Conservation (phyloP, 139 green algal species). For the Mychonastes homosphaera region DNA sequence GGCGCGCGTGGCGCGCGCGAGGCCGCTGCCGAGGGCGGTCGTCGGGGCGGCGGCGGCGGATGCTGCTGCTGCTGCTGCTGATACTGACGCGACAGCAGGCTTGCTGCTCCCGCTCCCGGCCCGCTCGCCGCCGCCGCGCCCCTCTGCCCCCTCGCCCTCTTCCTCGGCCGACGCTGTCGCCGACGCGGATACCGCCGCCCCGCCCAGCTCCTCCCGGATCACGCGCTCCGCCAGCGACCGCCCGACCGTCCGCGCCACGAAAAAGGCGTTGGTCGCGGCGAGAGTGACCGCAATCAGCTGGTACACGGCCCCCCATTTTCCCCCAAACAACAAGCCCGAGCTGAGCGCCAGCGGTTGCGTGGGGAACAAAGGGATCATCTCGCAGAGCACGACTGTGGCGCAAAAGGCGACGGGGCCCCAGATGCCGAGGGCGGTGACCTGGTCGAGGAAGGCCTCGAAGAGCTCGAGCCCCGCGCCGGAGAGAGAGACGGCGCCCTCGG, state of each 20-base stretch:
- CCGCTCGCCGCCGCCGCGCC: slow-evolving; percentile 13
- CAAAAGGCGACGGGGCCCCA: slow-evolving; percentile 50
- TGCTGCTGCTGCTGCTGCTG: no score
- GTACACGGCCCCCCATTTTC: slow-evolving; percentile 39
- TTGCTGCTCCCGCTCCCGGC: no score
- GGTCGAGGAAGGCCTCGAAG: no score
- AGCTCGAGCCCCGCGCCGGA: no score
- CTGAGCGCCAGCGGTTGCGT: slow-evolving; percentile 71
- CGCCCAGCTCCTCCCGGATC: slow-evolving; percentile 26
- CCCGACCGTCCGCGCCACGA: slow-evolving; percentile 33
- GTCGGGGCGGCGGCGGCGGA: no score
- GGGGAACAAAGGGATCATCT: slow-evolving; percentile 77
- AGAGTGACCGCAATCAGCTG: slow-evolving; percentile 37
- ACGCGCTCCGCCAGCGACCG: slow-evolving; percentile 36
- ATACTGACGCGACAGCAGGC: no score
- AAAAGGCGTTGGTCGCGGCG: slow-evolving; percentile 44
- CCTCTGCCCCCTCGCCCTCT: background rate
- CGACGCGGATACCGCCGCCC: background rate
- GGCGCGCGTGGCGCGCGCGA: no score
- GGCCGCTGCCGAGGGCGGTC: no score
- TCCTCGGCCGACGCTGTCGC: background rate
- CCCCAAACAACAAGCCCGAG: slow-evolving; percentile 68
- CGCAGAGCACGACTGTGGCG: slow-evolving; percentile 39
- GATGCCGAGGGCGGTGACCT: slow-evolving; percentile 53
- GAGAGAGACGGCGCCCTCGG: no score